Evolutionary conservation across 2,329 filamentous ascomycete species (phyloP), one percentile per base, ranked within the genome.

Genomic region (Paramyrothecium sp.): DNA sequence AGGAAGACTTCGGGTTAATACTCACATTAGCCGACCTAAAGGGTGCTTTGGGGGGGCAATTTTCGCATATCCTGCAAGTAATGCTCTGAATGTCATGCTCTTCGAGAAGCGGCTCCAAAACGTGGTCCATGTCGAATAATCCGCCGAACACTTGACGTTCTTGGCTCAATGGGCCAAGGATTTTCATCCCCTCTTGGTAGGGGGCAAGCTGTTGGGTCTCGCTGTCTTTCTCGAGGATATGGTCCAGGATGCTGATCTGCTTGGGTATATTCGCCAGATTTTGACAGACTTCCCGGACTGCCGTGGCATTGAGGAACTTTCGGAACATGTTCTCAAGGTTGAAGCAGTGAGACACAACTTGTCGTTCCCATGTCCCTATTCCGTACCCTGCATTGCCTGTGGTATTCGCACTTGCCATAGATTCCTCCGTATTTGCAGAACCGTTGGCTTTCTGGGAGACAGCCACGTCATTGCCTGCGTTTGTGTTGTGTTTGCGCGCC

Each of bases 311-410:
- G 2, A 60, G 11, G 0, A 12, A 5, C 5, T 51, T 10, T 48
- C 59, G 59, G 11, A 72, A 54, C n/a, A 68, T 53, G 2, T n/a
- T 59, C 16, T 74, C 71, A 0, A 73, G 56, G 12, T 61, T 64
- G 51, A 71, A 71, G 0, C 63, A 44, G 21, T 74, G 72, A 0
- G 71, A 73, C 0, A 64, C 54, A 0, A 60, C 56, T 41, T 71
- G 68, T 0, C 66, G 58, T 0, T 65, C n/a, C 0, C 61, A 56
- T 22, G 51, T 51, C 47, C 41, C 23, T 5, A 41, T 55, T 3
- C 41, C 30, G 8, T 22, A 16, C 3, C 22, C 13, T 17, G 3
- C 13, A 12, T 12, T 5, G n/a, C n/a, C 13, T 5, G 38, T 3
- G 13, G 38, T 16, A 4, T 10, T 10, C 26, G 4, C 26, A 30